These are phyloP conservation scores for Euphorbia peplus DNA, from an alignment of 345 rosid species.

Conservation along the genomic window DNA sequence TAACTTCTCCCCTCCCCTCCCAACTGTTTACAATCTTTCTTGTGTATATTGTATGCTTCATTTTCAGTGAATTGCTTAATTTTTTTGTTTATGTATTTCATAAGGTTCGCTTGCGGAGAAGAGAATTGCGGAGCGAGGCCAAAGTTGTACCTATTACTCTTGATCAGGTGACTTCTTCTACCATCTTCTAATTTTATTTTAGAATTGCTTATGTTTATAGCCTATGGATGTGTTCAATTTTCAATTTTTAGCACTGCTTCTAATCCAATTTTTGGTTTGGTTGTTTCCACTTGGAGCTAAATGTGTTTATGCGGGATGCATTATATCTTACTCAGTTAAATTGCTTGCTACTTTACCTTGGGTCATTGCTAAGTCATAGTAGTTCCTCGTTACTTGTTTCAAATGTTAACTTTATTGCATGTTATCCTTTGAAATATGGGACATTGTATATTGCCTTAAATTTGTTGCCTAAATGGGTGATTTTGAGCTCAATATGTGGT, in stretches of 20 bases:
- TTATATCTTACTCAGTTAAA: no score
- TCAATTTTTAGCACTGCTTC: not conserved
- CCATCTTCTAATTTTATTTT: not conserved
- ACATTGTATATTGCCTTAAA: not conserved
- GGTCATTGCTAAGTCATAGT: not conserved
- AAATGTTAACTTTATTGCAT: not conserved
- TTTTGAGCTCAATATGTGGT: not conserved
- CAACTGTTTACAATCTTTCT: no score
- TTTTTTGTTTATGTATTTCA: not conserved
- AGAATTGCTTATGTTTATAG: not conserved
- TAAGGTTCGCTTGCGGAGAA: conserved; percentile 73
- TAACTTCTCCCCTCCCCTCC: no score
- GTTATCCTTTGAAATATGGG: not conserved
- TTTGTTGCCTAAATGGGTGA: not conserved
- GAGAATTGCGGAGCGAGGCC: conserved; percentile 63
- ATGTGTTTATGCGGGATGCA: not conserved
- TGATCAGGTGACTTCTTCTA: conserved; percentile 54
- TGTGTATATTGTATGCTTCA: not conserved
- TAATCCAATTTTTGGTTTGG: not conserved
- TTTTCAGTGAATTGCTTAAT: not conserved
- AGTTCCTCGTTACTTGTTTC: not conserved
- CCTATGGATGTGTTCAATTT: not conserved
- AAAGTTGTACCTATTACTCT: conserved; percentile 88
- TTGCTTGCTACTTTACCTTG: not conserved
- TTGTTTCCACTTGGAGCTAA: no score